Evolutionary conservation across 2,329 filamentous ascomycete genomes (phyloP).

Genomic region (Fusarium torreyae): DNA sequence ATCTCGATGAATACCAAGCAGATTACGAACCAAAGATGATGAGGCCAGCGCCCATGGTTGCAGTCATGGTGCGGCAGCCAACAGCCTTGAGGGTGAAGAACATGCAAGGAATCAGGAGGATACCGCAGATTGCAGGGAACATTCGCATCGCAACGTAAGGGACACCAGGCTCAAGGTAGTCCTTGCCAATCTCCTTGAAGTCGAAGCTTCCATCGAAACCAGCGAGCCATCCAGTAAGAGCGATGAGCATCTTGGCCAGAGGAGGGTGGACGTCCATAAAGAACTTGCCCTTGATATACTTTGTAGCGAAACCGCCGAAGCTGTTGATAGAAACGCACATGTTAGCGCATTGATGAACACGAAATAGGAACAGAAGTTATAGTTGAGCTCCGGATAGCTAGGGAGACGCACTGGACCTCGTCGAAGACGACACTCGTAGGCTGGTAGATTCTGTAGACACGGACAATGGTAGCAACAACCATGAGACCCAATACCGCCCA

Average conservation of each 20-base stretch:
- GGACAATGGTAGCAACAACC: constrained; percentile 81
- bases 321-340: constrained; percentile 62
- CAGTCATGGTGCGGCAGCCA: constrained; percentile 89
- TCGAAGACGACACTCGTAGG: constrained; percentile 98
- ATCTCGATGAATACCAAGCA: no score
- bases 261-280: constrained; percentile 99
- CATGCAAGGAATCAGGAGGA: constrained; percentile 90
- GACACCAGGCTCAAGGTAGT: constrained; percentile 94
- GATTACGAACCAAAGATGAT: constrained; percentile 86
- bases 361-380: constrained; percentile 5
- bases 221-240: constrained; percentile 92
- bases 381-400: constrained; percentile 12
- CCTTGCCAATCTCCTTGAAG: constrained; percentile 99
- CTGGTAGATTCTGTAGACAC: constrained; percentile 96
- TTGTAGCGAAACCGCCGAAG: constrained; percentile 97
- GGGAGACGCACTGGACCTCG: constrained; percentile 89
- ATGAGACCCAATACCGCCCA: constrained; percentile 81
- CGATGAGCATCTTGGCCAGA: constrained; percentile 95
- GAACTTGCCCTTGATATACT: constrained; percentile 99
- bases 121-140: constrained; percentile 90
- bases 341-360: constrained; percentile 31
- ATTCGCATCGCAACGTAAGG: constrained; percentile 98
- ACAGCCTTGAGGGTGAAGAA: constrained; percentile 94
- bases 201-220: constrained; percentile 97
- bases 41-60: constrained; percentile 84